phyloP scores from a whole-genome alignment of 805 yeast species.

The Starmerella sirachaensis region DNA sequence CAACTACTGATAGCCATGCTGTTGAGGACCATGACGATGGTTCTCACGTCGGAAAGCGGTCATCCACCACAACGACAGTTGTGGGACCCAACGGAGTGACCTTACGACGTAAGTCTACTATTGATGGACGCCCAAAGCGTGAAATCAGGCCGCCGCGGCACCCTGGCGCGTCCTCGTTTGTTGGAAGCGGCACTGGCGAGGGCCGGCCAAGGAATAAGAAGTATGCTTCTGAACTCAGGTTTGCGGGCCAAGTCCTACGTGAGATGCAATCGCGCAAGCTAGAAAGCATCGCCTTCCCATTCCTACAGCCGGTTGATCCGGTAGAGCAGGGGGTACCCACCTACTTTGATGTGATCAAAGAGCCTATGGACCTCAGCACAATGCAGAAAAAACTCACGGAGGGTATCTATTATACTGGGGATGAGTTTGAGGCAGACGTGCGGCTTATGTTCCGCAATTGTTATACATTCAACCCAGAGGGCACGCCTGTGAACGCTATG shows the following conservation, averaged over 20 bases:
- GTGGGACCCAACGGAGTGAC: slow-evolving; percentile 33
- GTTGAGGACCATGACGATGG: slow-evolving; percentile 1
- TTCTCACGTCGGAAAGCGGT: slow-evolving; percentile 13
- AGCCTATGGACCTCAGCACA: slow-evolving; percentile 92
- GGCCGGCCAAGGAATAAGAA: slow-evolving; percentile 71
- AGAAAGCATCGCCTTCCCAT: slow-evolving; percentile 77
- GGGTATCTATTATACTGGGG: slow-evolving; percentile 80
- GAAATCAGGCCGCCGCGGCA: slow-evolving; percentile 94
- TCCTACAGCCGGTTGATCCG: slow-evolving; percentile 87
- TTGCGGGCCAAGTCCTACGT: slow-evolving; percentile 67
- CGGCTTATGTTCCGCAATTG: slow-evolving; percentile 79
- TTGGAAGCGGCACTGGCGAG: slow-evolving; percentile 30
- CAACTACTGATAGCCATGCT: slow-evolving; percentile 17
- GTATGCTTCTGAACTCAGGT: slow-evolving; percentile 76
- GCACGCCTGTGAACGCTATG: slow-evolving; percentile 92
- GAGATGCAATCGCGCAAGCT: slow-evolving; percentile 77
- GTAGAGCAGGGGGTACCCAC: slow-evolving; percentile 87
- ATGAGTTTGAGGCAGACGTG: slow-evolving; percentile 74
- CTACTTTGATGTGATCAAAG: slow-evolving; percentile 71
- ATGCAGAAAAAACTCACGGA: slow-evolving; percentile 67
- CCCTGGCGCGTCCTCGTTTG: slow-evolving; percentile 80
- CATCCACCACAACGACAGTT: slow-evolving; percentile 16
- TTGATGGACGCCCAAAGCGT: slow-evolving; percentile 81
- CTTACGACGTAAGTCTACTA: slow-evolving; percentile 59
- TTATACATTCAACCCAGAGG: slow-evolving; percentile 86